phyloP scores from a whole-genome alignment of 1,284 basidiomycete species.

The Apiotrichum akiyoshidainum region DNA sequence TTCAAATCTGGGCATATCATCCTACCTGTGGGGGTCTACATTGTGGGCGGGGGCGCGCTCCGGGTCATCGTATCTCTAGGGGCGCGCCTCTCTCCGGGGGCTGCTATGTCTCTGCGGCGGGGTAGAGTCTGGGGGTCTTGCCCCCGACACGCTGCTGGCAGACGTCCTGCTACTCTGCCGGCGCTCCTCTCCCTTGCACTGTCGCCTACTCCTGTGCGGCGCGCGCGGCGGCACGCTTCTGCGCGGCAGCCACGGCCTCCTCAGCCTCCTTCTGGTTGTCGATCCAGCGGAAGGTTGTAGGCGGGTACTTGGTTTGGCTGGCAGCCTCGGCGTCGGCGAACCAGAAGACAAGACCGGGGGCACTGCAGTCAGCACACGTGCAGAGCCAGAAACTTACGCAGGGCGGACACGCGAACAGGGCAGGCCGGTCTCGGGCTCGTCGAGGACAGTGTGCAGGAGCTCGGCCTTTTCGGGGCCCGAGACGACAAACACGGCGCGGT shows the following conservation, averaged over 20 bases:
- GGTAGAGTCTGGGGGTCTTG: too few relatives aligned
- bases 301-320: constrained; percentile 45
- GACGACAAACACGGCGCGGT: constrained; percentile 83
- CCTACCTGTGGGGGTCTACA: constrained; percentile 1
- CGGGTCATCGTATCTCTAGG: not conserved
- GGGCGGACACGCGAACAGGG: constrained; percentile 83
- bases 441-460: constrained; percentile 71
- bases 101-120: too few relatives aligned
- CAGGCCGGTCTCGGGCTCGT: constrained; percentile 74
- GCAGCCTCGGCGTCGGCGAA: constrained; percentile 81
- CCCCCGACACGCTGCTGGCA: too few relatives aligned
- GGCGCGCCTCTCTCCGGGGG: too few relatives aligned
- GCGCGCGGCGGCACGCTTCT: constrained; percentile 31
- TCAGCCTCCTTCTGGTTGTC: constrained; percentile 50
- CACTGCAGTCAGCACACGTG: constrained; percentile 27
- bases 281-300: constrained; percentile 50
- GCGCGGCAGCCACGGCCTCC: constrained; percentile 46
- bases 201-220: constrained; percentile 20
- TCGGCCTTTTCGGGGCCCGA: constrained; percentile 81
- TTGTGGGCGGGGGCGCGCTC: not conserved
- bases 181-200: not conserved
- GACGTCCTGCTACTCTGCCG: too few relatives aligned
- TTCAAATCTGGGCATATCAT: constrained; percentile 1
- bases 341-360: constrained; percentile 86
- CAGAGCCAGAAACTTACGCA: constrained; percentile 44